Evolutionary conservation across 2,329 filamentous ascomycete genomes (phyloP).

Genomic region (Penicillium sp.): DNA sequence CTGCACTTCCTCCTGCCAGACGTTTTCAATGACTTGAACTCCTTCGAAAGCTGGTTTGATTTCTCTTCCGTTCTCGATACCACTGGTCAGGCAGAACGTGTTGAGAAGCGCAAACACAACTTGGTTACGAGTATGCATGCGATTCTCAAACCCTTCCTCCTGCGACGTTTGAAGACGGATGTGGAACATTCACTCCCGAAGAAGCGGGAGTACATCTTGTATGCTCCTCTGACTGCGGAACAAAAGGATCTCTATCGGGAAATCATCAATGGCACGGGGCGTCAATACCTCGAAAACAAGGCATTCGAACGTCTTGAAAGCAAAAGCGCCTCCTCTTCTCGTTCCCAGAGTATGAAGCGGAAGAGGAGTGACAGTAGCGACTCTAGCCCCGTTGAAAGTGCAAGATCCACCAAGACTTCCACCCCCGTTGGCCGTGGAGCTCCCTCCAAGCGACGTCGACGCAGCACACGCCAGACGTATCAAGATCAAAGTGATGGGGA

Average conservation of each 20-base stretch:
- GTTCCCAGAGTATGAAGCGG: conserved; percentile 58
- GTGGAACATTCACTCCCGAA: conserved; percentile 90
- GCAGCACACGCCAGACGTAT: conserved; percentile 55
- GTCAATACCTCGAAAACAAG: conserved; percentile 52
- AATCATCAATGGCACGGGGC: conserved; percentile 75
- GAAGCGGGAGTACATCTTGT: conserved; percentile 94
- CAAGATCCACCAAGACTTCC: conserved; percentile 71
- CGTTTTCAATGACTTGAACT: conserved; percentile 90
- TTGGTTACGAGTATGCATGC: conserved; percentile 87
- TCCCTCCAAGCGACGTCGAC: conserved; percentile 54
- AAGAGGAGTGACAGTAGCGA: conserved; percentile 50
- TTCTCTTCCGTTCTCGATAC: conserved; percentile 90
- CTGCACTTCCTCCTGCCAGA: conserved; percentile 90
- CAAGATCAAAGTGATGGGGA: conserved; percentile 76
- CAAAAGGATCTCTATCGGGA: conserved; percentile 89
- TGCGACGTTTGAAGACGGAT: conserved; percentile 88
- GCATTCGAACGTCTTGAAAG: conserved; percentile 51
- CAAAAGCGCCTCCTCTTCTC: conserved; percentile 34
- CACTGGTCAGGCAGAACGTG: conserved; percentile 73
- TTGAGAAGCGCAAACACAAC: conserved; percentile 74
- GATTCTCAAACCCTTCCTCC: conserved; percentile 85
- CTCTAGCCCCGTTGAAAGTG: conserved; percentile 65
- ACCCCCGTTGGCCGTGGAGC: conserved; percentile 63
- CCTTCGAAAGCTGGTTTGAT: conserved; percentile 95
- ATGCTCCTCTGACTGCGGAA: conserved; percentile 85